These are phyloP conservation scores for Grosmannia huntii DNA, from an alignment of 2,329 filamentous ascomycete genomes.

Conservation along the genomic window DNA sequence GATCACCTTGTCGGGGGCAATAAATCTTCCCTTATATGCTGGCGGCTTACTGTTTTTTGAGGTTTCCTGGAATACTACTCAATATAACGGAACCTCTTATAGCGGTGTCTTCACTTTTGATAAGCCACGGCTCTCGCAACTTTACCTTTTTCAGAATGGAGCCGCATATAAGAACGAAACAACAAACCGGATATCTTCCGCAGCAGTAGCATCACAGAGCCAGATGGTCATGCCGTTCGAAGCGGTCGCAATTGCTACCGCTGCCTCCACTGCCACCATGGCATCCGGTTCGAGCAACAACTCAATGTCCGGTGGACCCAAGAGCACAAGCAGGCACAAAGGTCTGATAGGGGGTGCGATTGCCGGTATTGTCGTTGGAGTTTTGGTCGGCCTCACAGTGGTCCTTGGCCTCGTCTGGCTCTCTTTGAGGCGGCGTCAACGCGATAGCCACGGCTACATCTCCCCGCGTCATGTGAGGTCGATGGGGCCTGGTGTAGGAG, in stretches of 20 bases:
- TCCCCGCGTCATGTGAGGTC: conserved; percentile 9
- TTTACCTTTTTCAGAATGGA: neutral
- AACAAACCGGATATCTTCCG: neutral
- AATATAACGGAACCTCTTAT: neutral
- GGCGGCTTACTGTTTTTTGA: neutral
- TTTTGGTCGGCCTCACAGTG: conserved; percentile 25
- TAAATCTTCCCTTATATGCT: too few species aligned
- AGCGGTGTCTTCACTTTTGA: conserved; percentile 3
- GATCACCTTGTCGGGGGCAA: neutral
- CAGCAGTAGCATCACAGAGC: neutral
- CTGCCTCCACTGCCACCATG: neutral
- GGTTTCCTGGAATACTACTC: neutral
- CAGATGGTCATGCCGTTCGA: neutral
- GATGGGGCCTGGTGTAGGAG: conserved; percentile 15
- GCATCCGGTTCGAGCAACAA: neutral
- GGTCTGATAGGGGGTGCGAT: conserved; percentile 23
- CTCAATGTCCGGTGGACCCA: neutral
- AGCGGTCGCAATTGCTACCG: neutral
- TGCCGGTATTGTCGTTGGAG: conserved; percentile 33
- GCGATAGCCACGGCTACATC: conserved; percentile 14
- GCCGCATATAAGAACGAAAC: neutral
- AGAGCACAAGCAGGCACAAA: neutral
- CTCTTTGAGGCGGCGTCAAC: conserved; percentile 26
- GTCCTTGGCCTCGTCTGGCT: conserved; percentile 28
- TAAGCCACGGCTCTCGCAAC: neutral